These are phyloP conservation scores for Rhododendron henanense DNA, from an alignment of 148 eudicot species.

Conservation along the genomic window DNA sequence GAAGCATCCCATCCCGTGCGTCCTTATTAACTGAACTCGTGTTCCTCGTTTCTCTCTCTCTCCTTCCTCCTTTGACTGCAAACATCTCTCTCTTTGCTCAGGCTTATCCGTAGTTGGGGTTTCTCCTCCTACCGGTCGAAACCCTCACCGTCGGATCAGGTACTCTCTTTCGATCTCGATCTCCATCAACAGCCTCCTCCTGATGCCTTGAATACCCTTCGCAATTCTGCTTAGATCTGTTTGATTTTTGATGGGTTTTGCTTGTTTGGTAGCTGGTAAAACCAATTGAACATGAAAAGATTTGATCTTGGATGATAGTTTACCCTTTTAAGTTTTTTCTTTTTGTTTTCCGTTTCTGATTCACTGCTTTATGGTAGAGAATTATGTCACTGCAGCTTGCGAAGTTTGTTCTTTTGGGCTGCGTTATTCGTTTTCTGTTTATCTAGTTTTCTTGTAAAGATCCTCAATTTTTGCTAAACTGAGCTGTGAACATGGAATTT, in stretches of 20 bases:
- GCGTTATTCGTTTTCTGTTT: neutral
- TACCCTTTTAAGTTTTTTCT: too few species aligned
- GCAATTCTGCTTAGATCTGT: neutral
- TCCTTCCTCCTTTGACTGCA: neutral
- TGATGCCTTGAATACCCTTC: neutral
- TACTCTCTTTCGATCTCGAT: conserved; percentile 11
- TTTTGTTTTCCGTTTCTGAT: neutral
- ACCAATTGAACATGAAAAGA: neutral
- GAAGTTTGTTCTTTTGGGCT: neutral
- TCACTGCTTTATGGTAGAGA: neutral
- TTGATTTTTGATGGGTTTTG: neutral
- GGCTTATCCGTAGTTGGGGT: conserved; percentile 35
- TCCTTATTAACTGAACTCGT: neutral
- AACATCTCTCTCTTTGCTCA: conserved; percentile 12
- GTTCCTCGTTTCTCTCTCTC: neutral
- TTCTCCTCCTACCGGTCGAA: conserved; percentile 18
- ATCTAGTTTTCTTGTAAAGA: neutral
- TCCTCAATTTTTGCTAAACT: neutral
- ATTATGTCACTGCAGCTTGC: neutral
- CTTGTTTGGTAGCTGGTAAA: neutral
- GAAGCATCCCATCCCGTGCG: neutral
- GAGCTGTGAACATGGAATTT: neutral
- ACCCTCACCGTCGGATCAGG: conserved; percentile 49
- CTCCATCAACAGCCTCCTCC: neutral
- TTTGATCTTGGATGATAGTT: neutral